A percentile compares a stretch with the other conserved stretches of the same genome.
phyloP scores from a whole-genome alignment of 768 basidiomycete genomes.

The Sporobolomyces pararoseus region DNA sequence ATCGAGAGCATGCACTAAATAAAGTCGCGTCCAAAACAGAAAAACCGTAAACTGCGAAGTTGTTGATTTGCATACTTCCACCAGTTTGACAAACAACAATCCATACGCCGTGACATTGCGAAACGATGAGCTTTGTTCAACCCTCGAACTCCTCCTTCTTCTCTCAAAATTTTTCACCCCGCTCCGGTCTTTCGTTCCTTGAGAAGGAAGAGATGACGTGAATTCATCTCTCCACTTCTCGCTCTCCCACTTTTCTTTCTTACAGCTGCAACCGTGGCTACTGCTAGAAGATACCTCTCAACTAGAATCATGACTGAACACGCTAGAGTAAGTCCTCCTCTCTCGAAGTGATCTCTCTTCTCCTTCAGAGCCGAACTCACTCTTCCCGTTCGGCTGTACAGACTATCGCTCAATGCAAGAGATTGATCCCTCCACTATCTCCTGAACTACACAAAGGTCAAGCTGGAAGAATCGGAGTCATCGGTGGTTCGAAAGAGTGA shows the following conservation, averaged over 20 bases:
- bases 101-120: too few species aligned
- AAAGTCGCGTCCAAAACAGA: too few species aligned
- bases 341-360: not conserved
- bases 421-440: conserved; percentile 80
- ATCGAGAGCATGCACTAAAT: too few species aligned
- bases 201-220: too few species aligned
- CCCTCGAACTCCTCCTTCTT: too few species aligned
- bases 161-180: too few species aligned
- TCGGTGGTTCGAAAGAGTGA: conserved; percentile 90
- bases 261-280: not conserved
- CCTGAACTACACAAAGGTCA: conserved; percentile 90
- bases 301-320: conserved; percentile 13
- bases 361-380: not conserved
- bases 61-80: too few species aligned
- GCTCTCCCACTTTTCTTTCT: not conserved
- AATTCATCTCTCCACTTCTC: too few species aligned
- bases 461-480: conserved; percentile 80
- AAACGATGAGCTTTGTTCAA: too few species aligned
- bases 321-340: conserved; percentile 2
- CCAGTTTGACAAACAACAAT: too few species aligned
- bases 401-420: conserved; percentile 27
- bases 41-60: too few species aligned
- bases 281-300: not conserved
- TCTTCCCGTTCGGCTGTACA: not conserved
- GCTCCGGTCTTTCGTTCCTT: too few species aligned